Percentiles rank a stretch among this genome's conserved stretches.
These are phyloP conservation scores for Pichia phayaonensis DNA, from an alignment of 805 yeast species.

Conservation along the genomic window DNA sequence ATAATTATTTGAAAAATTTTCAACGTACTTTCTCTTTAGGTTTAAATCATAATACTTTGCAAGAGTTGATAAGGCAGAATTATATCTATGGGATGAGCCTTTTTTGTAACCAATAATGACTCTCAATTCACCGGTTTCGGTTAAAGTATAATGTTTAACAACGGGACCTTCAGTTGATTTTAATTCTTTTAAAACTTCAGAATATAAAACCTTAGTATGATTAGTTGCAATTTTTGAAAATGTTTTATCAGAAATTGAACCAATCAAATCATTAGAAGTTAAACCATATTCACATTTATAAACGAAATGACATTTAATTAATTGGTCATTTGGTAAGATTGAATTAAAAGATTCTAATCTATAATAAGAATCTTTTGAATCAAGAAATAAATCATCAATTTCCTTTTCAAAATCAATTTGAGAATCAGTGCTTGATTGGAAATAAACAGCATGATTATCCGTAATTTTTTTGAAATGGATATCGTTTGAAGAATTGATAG, in stretches of 20 bases:
- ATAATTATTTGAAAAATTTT: constrained; percentile 84
- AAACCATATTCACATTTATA: constrained; percentile 47
- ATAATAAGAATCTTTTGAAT: constrained; percentile 39
- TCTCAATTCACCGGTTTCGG: constrained; percentile 75
- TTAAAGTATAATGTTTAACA: constrained; percentile 76
- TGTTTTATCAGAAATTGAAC: constrained; percentile 67
- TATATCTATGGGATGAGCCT: constrained; percentile 77
- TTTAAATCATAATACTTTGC: constrained; percentile 83
- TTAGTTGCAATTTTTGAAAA: constrained; percentile 71
- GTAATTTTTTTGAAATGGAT: constrained; percentile 75
- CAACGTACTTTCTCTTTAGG: constrained; percentile 86
- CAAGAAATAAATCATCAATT: constrained; percentile 78
- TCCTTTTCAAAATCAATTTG: constrained; percentile 54
- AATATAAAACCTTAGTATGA: constrained; percentile 73
- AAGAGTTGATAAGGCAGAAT: constrained; percentile 77
- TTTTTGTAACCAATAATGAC: constrained; percentile 84
- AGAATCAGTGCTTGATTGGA: constrained; percentile 53
- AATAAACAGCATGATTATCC: constrained; percentile 84
- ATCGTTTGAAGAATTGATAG: constrained; percentile 39
- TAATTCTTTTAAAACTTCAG: constrained; percentile 63
- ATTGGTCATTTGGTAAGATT: constrained; percentile 42
- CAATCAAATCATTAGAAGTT: constrained; percentile 36
- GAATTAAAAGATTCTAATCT: constrained; percentile 78
- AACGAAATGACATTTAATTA: constrained; percentile 64
- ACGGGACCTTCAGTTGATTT: constrained; percentile 81